Conservation (phyloP, 257 asterid genomes). For the Plantago elongata region DNA sequence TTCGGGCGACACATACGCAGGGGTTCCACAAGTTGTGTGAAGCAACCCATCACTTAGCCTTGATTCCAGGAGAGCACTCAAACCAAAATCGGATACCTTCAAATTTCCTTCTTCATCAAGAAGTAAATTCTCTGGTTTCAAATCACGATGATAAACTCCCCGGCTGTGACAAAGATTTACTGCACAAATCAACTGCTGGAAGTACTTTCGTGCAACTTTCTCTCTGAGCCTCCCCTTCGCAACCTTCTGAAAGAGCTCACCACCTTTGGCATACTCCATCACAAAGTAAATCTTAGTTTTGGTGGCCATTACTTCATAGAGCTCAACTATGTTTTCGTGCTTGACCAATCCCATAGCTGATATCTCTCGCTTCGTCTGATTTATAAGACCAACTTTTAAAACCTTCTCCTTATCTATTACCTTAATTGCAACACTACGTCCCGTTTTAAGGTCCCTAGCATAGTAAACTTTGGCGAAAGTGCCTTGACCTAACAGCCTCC, state of each 20-base stretch:
- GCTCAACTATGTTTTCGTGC: slow-evolving; percentile 49
- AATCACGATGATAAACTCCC: slow-evolving; percentile 74
- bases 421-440: slow-evolving; percentile 73
- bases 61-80: slow-evolving; percentile 58
- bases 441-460: slow-evolving; percentile 56
- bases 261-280: slow-evolving; percentile 78
- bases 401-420: slow-evolving; percentile 73
- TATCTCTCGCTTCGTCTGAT: slow-evolving; percentile 78
- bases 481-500: slow-evolving; percentile 82
- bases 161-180: slow-evolving; percentile 54
- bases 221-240: slow-evolving; percentile 69
- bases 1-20: slow-evolving; percentile 80
- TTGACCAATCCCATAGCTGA: slow-evolving; percentile 60
- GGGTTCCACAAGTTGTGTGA: slow-evolving; percentile 85
- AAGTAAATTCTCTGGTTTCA: slow-evolving; percentile 67
- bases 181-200: slow-evolving; percentile 62
- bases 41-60: slow-evolving; percentile 58
- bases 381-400: slow-evolving; percentile 45
- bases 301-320: slow-evolving; percentile 77
- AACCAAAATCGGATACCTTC: slow-evolving; percentile 76
- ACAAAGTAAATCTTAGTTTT: slow-evolving; percentile 66
- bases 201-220: slow-evolving; percentile 49
- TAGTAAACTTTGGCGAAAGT: slow-evolving; percentile 76
- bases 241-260: slow-evolving; percentile 73
- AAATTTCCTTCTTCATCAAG: slow-evolving; percentile 60